Evolutionary conservation across 148 eudicot genomes (phyloP).

Genomic region (Vaccinium darrowii): DNA sequence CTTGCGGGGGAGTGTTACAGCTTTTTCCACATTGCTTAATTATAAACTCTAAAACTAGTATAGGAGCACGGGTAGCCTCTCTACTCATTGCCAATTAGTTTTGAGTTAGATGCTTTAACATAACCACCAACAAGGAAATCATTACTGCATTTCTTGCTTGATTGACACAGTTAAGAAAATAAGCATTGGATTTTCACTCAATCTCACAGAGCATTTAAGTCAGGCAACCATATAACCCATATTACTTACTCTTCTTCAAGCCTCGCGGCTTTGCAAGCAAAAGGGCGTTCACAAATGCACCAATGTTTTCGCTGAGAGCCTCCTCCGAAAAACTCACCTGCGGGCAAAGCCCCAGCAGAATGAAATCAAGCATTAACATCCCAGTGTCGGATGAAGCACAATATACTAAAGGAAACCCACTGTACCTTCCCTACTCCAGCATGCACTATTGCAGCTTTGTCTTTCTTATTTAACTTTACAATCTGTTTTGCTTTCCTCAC

Average conservation of each 20-base stretch:
- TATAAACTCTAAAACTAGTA: too few species aligned
- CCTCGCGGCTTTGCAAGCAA: slow-evolving; percentile 91
- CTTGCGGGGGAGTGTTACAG: too few species aligned
- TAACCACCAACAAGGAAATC: neutral
- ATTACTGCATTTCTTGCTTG: too few species aligned
- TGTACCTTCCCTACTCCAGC: slow-evolving; percentile 89
- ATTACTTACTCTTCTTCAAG: slow-evolving; percentile 84
- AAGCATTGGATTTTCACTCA: slow-evolving; percentile 4
- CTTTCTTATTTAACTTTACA: slow-evolving; percentile 75
- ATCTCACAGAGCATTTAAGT: neutral
- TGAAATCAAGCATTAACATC: neutral
- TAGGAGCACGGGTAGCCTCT: too few species aligned
- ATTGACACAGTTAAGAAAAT: neutral
- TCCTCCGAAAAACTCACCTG: slow-evolving; percentile 77
- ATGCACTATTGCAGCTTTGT: slow-evolving; percentile 80
- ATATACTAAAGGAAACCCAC: slow-evolving; percentile 7
- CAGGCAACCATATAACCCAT: neutral
- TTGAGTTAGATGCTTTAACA: too few species aligned
- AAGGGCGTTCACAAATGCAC: slow-evolving; percentile 90
- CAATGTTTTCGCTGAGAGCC: slow-evolving; percentile 75
- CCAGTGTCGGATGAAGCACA: neutral
- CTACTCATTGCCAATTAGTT: too few species aligned
- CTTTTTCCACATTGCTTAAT: too few species aligned
- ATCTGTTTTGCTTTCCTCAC: slow-evolving; percentile 72
- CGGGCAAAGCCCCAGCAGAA: neutral